Conservation (phyloP, 805 yeast species). For the Candida ulmi region DNA sequence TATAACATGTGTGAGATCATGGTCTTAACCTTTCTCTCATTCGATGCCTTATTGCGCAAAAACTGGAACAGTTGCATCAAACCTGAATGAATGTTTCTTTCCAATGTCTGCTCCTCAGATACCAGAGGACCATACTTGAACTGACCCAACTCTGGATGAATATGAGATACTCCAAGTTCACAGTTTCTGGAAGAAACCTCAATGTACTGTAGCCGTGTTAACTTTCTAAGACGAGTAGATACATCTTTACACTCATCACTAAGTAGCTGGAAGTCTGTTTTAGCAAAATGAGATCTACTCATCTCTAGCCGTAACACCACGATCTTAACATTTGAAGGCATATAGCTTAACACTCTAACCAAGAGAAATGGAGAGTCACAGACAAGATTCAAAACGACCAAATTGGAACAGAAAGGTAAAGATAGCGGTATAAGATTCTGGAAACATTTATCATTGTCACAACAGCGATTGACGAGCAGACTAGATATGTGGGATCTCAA, state of each 20-base stretch:
- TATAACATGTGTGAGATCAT: constrained; percentile 4
- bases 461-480: neutral
- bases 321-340: constrained; percentile 4
- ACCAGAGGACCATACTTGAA: neutral
- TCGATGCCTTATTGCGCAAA: neutral
- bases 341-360: neutral
- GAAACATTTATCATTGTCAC: neutral
- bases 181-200: constrained; percentile 4
- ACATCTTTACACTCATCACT: neutral
- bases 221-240: neutral
- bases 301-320: constrained; percentile 8
- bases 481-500: constrained; percentile 6
- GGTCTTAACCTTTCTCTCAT: neutral
- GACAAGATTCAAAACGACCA: constrained; percentile 4
- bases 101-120: constrained; percentile 4
- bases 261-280: neutral
- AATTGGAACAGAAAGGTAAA: constrained; percentile 2
- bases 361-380: constrained; percentile 5
- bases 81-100: neutral
- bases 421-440: neutral
- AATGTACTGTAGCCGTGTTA: constrained; percentile 7
- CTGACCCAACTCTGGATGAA: constrained; percentile 10
- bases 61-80: neutral
- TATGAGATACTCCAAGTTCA: constrained; percentile 2
- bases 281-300: constrained; percentile 2